These are phyloP conservation scores for Ceratocystiopsis brevicomis DNA, from an alignment of 2,329 filamentous ascomycete species.

Conservation along the genomic window DNA sequence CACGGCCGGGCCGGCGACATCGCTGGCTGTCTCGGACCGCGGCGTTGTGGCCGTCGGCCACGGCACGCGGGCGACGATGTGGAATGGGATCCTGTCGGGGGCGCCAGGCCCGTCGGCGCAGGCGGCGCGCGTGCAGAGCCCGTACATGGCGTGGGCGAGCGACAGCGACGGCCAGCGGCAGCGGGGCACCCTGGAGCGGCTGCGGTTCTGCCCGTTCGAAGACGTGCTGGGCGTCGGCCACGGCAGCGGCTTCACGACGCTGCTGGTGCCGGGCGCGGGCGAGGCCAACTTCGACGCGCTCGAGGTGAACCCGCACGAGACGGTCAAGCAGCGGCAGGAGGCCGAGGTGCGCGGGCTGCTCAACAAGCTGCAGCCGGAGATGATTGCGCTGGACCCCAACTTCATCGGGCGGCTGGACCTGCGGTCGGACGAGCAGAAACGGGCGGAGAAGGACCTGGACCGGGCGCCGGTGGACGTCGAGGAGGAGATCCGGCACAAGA, in stretches of 20 bases:
- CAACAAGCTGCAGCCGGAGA: conserved; percentile 89
- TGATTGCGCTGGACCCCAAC: conserved; percentile 88
- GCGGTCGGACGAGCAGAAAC: conserved; percentile 56
- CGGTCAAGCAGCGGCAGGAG: conserved; percentile 78
- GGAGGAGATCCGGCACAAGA: conserved; percentile 53
- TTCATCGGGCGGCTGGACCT: conserved; percentile 79
- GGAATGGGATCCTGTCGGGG: conserved; percentile 70
- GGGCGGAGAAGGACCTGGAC: conserved; percentile 65
- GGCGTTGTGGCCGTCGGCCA: conserved; percentile 77
- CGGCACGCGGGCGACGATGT: conserved; percentile 76
- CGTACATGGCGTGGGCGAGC: conserved; percentile 86
- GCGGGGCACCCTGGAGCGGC: conserved; percentile 56
- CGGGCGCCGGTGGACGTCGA: conserved; percentile 37
- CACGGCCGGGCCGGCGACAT: conserved; percentile 62
- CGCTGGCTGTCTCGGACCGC: conserved; percentile 73
- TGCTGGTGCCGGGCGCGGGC: conserved; percentile 85
- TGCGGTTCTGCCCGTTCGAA: conserved; percentile 87
- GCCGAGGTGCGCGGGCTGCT: conserved; percentile 74
- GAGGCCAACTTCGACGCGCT: conserved; percentile 92
- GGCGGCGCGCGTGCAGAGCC: conserved; percentile 62
- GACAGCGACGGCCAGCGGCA: conserved; percentile 70
- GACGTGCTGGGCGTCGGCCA: conserved; percentile 71
- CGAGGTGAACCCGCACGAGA: conserved; percentile 92
- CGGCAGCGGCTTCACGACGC: conserved; percentile 67
- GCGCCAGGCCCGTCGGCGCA: conserved; percentile 42